A percentile compares a stretch with the other conserved stretches of the same genome.
phyloP scores from a whole-genome alignment of 1,284 basidiomycete genomes.

The Exobasidium cylindrosporum region DNA sequence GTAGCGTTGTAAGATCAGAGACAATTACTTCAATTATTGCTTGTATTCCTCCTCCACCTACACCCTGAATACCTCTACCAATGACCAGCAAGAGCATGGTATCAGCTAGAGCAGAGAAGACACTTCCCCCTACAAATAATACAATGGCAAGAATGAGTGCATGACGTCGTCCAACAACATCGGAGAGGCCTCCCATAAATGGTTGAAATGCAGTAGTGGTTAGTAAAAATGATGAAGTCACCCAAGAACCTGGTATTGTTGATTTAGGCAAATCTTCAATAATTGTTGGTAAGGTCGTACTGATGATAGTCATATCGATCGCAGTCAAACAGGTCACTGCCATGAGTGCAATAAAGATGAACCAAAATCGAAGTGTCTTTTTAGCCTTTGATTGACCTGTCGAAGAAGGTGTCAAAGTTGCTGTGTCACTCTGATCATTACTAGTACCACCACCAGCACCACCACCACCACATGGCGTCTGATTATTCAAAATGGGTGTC shows the following conservation, averaged over 20 bases:
- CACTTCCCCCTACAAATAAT: constrained; percentile 33
- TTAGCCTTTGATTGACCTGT: too few relatives aligned
- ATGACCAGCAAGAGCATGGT: constrained; percentile 27
- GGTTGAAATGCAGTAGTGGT: constrained; percentile 37
- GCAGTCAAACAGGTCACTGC: constrained; percentile 10
- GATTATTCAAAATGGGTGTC: too few relatives aligned
- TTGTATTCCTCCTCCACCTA: constrained; percentile 58
- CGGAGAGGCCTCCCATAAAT: constrained; percentile 33
- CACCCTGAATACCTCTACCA: constrained; percentile 55
- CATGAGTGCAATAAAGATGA: constrained; percentile 13
- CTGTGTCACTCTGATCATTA: too few relatives aligned
- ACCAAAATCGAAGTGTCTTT: constrained; percentile 6
- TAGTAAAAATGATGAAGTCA: constrained; percentile 35
- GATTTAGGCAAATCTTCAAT: constrained; percentile 28
- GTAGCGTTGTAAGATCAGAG: constrained; percentile 57
- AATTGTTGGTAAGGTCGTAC: constrained; percentile 33
- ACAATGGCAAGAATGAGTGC: constrained; percentile 26
- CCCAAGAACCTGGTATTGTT: constrained; percentile 30
- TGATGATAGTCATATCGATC: constrained; percentile 33
- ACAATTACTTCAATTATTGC: constrained; percentile 57
- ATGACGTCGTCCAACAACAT: constrained; percentile 31
- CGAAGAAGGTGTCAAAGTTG: too few relatives aligned
- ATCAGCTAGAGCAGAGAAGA: constrained; percentile 28
- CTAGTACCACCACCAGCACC: too few relatives aligned
- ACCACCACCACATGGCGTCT: too few relatives aligned